phyloP scores from a whole-genome alignment of 768 basidiomycete genomes.

The Suillus subaureus region DNA sequence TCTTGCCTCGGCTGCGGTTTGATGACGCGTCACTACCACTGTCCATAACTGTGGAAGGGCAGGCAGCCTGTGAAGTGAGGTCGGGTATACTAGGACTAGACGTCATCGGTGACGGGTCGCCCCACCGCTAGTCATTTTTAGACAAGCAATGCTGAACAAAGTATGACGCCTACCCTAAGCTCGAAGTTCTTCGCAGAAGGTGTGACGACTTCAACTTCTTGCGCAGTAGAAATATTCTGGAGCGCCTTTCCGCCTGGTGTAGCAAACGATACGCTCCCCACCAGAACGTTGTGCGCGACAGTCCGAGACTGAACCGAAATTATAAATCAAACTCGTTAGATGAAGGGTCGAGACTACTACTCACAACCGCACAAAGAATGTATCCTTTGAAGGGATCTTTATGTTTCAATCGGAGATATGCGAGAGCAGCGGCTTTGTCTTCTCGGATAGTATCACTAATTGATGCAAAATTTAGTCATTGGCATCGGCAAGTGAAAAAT shows the following conservation, averaged over 20 bases:
- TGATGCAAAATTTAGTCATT: conserved; percentile 2
- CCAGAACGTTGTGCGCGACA: conserved; percentile 71
- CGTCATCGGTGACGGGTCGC: conserved; percentile 67
- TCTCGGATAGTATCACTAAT: conserved; percentile 71
- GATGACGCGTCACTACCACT: conserved; percentile 7
- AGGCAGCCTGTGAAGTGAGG: conserved; percentile 16
- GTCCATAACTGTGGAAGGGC: not conserved
- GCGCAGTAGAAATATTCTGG: conserved; percentile 81
- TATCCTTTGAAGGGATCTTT: conserved; percentile 80
- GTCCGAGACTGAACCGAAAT: conserved; percentile 51
- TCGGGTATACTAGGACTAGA: conserved; percentile 43
- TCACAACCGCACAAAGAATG: conserved; percentile 71
- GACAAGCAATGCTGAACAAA: conserved; percentile 8
- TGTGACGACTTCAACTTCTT: conserved; percentile 76
- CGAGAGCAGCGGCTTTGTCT: conserved; percentile 80
- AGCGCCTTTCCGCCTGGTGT: conserved; percentile 73
- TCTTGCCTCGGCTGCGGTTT: conserved; percentile 2
- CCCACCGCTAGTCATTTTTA: conserved; percentile 54
- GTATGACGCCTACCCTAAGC: conserved; percentile 45
- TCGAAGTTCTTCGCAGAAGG: conserved; percentile 57
- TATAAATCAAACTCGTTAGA: conserved; percentile 3
- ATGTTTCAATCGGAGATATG: conserved; percentile 78
- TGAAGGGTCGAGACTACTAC: conserved; percentile 27
- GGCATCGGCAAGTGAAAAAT: not conserved
- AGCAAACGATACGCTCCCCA: conserved; percentile 80